Conservation (phyloP, 331 rosid genomes). For the Malus hybrid region DNA sequence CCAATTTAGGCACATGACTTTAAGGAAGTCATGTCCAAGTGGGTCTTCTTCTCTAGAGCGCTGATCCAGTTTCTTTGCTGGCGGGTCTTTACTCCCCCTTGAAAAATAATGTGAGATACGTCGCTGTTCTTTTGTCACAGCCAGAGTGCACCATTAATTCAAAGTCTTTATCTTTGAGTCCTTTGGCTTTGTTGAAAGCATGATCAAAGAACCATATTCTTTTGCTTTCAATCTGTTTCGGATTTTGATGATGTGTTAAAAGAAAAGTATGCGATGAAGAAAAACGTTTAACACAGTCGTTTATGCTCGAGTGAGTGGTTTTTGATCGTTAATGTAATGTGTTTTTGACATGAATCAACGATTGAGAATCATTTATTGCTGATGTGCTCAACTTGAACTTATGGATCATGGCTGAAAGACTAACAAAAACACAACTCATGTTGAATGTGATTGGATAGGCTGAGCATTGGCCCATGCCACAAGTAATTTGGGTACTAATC, state of each 20-base stretch:
- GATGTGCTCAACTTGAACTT: too few species aligned
- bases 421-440: too few species aligned
- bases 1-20: slow-evolving; percentile 29
- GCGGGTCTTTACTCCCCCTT: neutral
- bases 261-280: too few species aligned
- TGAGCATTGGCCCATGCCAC: too few species aligned
- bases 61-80: slow-evolving; percentile 4
- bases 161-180: neutral
- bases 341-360: too few species aligned
- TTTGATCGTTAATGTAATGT: too few species aligned
- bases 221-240: neutral
- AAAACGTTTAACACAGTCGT: too few species aligned
- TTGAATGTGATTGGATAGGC: too few species aligned
- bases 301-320: too few species aligned
- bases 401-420: too few species aligned
- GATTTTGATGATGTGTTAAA: neutral
- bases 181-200: neutral
- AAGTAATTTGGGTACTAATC: too few species aligned
- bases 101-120: neutral
- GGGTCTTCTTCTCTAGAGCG: neutral
- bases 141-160: neutral
- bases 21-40: slow-evolving; percentile 45
- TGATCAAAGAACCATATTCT: neutral
- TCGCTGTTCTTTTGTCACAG: neutral
- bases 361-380: too few species aligned